Conservation (phyloP, 2,329 filamentous ascomycete genomes). For the Botrytis fabae region DNA sequence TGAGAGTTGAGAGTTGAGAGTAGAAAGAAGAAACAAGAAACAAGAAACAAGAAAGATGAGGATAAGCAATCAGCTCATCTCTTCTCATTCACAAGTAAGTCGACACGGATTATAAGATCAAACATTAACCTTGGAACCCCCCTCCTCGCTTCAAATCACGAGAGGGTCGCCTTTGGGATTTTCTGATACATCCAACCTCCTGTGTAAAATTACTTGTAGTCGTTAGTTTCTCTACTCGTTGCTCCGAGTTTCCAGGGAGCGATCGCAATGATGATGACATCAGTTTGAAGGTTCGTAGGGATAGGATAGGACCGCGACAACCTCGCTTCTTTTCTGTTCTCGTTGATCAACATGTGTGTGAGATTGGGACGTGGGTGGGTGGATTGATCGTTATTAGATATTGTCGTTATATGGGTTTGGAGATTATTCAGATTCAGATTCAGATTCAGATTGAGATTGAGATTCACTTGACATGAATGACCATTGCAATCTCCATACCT, state of each 20-base stretch:
- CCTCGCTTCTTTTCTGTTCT: background rate
- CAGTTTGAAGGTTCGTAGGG: background rate
- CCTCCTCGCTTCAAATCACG: background rate
- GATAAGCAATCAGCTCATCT: background rate
- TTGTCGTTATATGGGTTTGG: background rate
- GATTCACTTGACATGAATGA: background rate
- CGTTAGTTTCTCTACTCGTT: background rate
- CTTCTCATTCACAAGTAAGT: too few relatives aligned
- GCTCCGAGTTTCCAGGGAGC: background rate
- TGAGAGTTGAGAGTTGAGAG: too few relatives aligned
- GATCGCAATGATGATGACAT: background rate
- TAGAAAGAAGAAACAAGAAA: too few relatives aligned
- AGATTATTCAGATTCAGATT: background rate
- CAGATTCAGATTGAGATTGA: background rate
- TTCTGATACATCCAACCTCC: background rate
- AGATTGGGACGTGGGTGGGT: background rate
- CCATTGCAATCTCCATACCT: too few relatives aligned
- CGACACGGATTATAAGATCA: background rate
- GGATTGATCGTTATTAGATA: background rate
- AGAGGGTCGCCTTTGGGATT: background rate
- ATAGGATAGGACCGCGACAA: background rate
- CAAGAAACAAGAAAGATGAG: background rate
- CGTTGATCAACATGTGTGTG: background rate
- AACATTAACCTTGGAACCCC: background rate
- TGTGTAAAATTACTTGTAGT: background rate